Evolutionary conservation across 1,139 yeast genomes (phyloP), one percentile per base, ranked within the genome.

Genomic region (Zygosaccharomyces pseudobailii): DNA sequence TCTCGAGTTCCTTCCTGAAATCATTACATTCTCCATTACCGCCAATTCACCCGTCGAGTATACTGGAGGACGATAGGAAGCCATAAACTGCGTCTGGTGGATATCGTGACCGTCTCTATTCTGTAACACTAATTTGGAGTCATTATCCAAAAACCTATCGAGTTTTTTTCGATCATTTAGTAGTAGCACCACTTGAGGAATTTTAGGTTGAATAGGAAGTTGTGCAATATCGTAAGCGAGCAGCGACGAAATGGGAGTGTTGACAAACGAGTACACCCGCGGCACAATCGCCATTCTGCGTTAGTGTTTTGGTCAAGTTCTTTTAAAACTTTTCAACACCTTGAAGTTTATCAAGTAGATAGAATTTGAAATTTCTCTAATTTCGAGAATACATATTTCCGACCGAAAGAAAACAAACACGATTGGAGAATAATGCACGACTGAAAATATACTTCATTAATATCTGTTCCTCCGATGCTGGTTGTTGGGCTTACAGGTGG

Each of bases 401-500:
- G 17, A 13, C 17, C 17, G 17, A 13, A 13, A 13, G 17, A 13
- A 13, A 13, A 13, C 17, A 13, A 13, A 13, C 17, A 13, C 17
- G 17, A 13, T 13, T 13, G 17, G 17, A 13, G 17, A 13, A 13
- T 13, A 13, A 13, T 13, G 17, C 2, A 13, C 17, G 17, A 13
- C 17, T 13, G 17, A 13, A 13, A 13, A 13, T 13, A 13, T 13
- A 13, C 17, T 13, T 13, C 17, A 13, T 13, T 13, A 6, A 4
- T 4, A n/a, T 30, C 13, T 30, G 19, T 30, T 10, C 6, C 13
- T 3, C 5, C 28, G 34, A 92, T 92, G 98, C 77, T 92, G 45
- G 77, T 92, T 31, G 78, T 94, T 7, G 99, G 99, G 0, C 75
- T 92, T 23, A 92, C 98, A 0, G 99, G 99, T 0, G 97, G 97